Evolutionary conservation across 2,329 filamentous ascomycete species (phyloP).

Genomic region (Aspergillus tamarii): DNA sequence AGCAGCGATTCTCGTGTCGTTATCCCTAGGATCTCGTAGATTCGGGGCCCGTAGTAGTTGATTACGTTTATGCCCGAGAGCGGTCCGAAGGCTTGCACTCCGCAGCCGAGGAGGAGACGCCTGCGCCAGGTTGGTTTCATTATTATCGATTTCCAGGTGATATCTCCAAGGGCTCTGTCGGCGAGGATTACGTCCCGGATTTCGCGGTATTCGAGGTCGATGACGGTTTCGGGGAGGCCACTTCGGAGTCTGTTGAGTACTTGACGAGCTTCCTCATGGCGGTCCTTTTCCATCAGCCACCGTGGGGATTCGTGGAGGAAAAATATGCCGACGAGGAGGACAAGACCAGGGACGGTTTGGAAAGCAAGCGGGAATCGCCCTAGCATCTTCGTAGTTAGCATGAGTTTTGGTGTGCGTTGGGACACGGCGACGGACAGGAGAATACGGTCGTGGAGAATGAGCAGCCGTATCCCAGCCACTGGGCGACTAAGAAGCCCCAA

Average conservation of each 20-base stretch:
- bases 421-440: no score
- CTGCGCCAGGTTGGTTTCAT: conserved; percentile 49
- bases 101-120: conserved; percentile 49
- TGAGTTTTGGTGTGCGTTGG: no score
- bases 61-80: conserved; percentile 54
- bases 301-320: conserved; percentile 35
- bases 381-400: neutral
- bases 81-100: conserved; percentile 52
- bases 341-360: conserved; percentile 44
- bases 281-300: conserved; percentile 30
- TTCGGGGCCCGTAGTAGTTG: conserved; percentile 47
- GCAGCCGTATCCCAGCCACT: conserved; percentile 44
- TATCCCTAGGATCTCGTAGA: conserved; percentile 49
- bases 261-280: conserved; percentile 16
- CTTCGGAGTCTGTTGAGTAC: no score
- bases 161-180: conserved; percentile 38
- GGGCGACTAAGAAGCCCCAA: conserved; percentile 42
- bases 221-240: conserved; percentile 4
- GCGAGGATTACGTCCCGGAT: conserved; percentile 43
- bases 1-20: conserved; percentile 46
- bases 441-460: conserved; percentile 2
- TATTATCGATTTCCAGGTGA: conserved; percentile 43
- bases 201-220: conserved; percentile 46
- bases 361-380: conserved; percentile 44
- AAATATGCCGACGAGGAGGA: conserved; percentile 33